These are phyloP conservation scores for Strobilomyces dryophilus DNA, from an alignment of 768 basidiomycete genomes.

Conservation along the genomic window DNA sequence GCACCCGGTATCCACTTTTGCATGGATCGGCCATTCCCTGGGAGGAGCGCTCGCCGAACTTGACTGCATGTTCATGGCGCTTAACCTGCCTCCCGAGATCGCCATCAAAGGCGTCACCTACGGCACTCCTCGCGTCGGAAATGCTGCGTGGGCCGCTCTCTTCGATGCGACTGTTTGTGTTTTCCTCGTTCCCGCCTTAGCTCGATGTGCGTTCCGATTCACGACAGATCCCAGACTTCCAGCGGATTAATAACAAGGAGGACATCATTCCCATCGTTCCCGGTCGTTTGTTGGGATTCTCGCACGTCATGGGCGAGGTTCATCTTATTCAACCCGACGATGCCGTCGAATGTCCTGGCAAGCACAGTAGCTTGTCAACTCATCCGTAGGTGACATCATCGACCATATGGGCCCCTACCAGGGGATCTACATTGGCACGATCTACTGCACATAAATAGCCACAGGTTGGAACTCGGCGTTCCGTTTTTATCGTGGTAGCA, in stretches of 20 bases:
- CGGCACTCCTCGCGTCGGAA: constrained; percentile 29
- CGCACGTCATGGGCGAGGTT: constrained; percentile 34
- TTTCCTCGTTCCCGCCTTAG: not conserved
- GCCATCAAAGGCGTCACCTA: constrained; percentile 31
- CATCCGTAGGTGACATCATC: constrained; percentile 36
- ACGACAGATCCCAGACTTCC: constrained; percentile 22
- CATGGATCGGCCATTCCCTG: constrained; percentile 45
- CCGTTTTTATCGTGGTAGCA: constrained; percentile 4
- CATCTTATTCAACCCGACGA: constrained; percentile 38
- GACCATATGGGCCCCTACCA: constrained; percentile 58
- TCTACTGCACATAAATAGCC: constrained; percentile 30
- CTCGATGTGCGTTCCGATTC: not conserved
- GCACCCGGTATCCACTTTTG: not conserved
- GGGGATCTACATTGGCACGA: constrained; percentile 53
- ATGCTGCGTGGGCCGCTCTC: constrained; percentile 24
- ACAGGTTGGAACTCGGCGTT: not conserved
- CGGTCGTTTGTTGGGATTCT: constrained; percentile 46
- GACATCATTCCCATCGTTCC: constrained; percentile 57
- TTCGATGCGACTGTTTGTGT: constrained; percentile 24
- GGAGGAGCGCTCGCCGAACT: constrained; percentile 52
- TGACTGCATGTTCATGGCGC: constrained; percentile 43
- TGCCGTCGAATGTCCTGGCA: constrained; percentile 41
- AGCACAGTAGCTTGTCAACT: not conserved
- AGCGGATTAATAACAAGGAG: constrained; percentile 28
- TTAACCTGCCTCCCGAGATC: constrained; percentile 42